Evolutionary conservation across 2,329 filamentous ascomycete species (phyloP), one percentile per base, ranked within the genome.

Genomic region (Nemania sp.): DNA sequence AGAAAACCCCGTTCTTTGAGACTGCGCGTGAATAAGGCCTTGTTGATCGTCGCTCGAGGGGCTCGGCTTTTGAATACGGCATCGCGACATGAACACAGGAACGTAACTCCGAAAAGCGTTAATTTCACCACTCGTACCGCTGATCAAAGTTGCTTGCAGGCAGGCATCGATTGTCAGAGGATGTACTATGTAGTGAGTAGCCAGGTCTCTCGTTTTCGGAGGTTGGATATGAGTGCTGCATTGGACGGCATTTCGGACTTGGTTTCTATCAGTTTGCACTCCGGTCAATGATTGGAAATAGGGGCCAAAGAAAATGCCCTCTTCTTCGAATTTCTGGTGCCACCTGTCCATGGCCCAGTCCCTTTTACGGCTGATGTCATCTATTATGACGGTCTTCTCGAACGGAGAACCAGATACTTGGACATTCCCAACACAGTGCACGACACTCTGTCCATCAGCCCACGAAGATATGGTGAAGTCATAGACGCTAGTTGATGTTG

Each of bases 381-480:
- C 6, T 20, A 61, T 56, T 10, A n/a, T 27, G 11, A 51, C 20
- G 10, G 35, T 15, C 20, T 49, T 43, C 38, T 38, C n/a, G 13
- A 32, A 20, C 26, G 35, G 18, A 13, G 49, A 45, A 18, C 18
- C 35, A 24, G 20, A 47, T 41, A 62, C 38, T 54, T 20, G 24
- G 3, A 71, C 32, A 22, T 8, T 60, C 13, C 69, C 69, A 3
- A 47, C 53, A 20, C 70, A 72, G 32, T 71, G 66, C 5, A 66
- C 20, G n/a, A 56, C 54, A 18, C 51, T 41, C 1, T 52, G 70
- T 4, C 68, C 69, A 11, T 24, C 27, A 0, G 38, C 11, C 64
- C 70, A 73, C 1, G 68, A 73, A 4, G 73, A 70, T 0, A 75
- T 70, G 3, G 57, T 47, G 26, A 75, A 75, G 26, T 74, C 72